These are phyloP conservation scores for Flaveria ramosissima DNA, from an alignment of 129 eudicot genomes.

Conservation along the genomic window DNA sequence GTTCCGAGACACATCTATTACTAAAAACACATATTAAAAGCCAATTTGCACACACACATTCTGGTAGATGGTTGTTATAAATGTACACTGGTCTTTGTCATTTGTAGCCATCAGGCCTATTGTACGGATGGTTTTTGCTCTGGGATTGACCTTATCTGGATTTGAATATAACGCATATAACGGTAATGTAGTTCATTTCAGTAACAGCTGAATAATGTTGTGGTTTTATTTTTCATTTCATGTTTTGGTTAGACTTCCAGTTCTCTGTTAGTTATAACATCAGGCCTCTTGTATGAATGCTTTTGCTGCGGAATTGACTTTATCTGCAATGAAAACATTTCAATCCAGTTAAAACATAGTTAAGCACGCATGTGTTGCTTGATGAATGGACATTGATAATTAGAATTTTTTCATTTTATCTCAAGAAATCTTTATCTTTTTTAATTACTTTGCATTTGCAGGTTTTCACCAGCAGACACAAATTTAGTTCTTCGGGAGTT, in stretches of 20 bases:
- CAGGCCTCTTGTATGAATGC: too few species aligned
- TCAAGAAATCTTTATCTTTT: neutral
- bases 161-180: neutral
- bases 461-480: conserved; percentile 88
- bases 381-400: neutral
- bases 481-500: conserved; percentile 92
- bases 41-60: too few species aligned
- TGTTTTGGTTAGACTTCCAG: neutral
- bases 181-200: neutral
- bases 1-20: too few species aligned
- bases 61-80: too few species aligned
- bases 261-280: neutral
- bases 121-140: too few species aligned
- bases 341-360: neutral
- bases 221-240: neutral
- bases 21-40: too few species aligned
- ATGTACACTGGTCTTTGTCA: neutral
- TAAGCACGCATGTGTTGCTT: neutral
- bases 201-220: neutral
- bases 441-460: conserved; percentile 27
- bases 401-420: neutral
- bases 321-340: neutral
- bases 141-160: neutral
- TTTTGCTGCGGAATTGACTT: too few species aligned
- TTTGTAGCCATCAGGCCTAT: too few species aligned